These are phyloP conservation scores for Chenopodium suecicum DNA, from an alignment of 148 eudicot species.

Conservation along the genomic window DNA sequence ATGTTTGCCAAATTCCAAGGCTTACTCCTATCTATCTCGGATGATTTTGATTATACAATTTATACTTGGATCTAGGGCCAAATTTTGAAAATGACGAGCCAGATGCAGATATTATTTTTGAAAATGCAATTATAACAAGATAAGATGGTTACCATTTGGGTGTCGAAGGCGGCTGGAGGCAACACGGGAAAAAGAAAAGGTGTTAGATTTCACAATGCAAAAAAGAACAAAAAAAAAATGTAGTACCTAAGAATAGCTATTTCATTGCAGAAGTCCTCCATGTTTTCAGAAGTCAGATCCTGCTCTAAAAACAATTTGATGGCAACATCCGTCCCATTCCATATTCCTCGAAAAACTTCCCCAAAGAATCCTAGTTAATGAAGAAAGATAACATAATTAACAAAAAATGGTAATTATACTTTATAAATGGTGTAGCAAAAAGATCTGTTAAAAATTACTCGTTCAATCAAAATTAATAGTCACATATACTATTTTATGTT, in stretches of 20 bases:
- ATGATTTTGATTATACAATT: not conserved
- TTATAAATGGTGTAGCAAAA: not conserved
- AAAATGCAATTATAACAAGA: constrained; percentile 4
- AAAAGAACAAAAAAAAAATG: not conserved
- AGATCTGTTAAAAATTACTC: not conserved
- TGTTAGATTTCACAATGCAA: constrained; percentile 28
- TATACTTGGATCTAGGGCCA: not conserved
- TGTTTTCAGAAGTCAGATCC: constrained; percentile 94
- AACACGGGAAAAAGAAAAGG: constrained; percentile 22
- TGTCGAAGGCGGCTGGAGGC: constrained; percentile 93
- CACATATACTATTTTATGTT: not conserved
- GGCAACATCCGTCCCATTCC: constrained; percentile 99
- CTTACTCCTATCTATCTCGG: not conserved
- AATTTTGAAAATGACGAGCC: not conserved
- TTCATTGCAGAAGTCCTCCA: constrained; percentile 98
- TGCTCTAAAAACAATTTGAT: constrained; percentile 96
- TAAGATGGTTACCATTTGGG: constrained; percentile 80
- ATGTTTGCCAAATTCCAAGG: not conserved
- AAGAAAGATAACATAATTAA: not conserved
- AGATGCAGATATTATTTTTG: not conserved
- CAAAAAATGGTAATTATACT: not conserved
- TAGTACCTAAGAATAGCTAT: constrained; percentile 87
- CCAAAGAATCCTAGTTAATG: constrained; percentile 76
- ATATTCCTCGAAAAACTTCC: constrained; percentile 93
- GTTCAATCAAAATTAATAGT: not conserved